These are phyloP conservation scores for Pyrenula aspistea DNA, from an alignment of 495 filamentous ascomycete species.

Conservation along the genomic window DNA sequence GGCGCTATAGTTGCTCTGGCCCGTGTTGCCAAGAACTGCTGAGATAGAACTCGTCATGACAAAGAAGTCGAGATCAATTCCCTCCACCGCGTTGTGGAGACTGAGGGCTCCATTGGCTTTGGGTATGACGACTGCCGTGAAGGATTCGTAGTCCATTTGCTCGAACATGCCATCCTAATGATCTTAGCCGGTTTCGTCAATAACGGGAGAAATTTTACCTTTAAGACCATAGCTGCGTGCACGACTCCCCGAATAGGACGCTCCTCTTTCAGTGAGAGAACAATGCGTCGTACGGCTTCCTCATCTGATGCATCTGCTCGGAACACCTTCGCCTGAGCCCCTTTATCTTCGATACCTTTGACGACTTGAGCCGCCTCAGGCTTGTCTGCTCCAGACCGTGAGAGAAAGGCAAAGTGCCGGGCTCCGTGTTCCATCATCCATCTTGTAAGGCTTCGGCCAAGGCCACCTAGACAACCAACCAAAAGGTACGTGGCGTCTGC, in stretches of 20 bases:
- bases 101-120: constrained; percentile 6
- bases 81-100: constrained; percentile 2
- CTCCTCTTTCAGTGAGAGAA: constrained; percentile 1
- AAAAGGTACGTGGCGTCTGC: constrained; percentile 14
- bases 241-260: constrained; percentile 4
- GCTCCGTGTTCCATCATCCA: constrained; percentile 23
- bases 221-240: constrained; percentile 7
- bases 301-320: constrained; percentile 15
- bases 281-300: constrained; percentile 12
- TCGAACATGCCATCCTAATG: constrained; percentile 6
- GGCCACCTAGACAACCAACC: constrained; percentile 22
- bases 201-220: neutral
- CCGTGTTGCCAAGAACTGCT: constrained; percentile 1
- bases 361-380: constrained; percentile 5
- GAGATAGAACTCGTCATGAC: constrained; percentile 11
- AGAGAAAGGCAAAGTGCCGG: constrained; percentile 21
- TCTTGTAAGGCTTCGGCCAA: constrained; percentile 21
- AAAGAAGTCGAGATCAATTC: constrained; percentile 3
- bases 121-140: constrained; percentile 1
- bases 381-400: constrained; percentile 16
- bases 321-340: constrained; percentile 14
- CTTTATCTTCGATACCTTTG: constrained; percentile 9
- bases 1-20: constrained; percentile 6
- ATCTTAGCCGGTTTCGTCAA: neutral
- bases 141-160: constrained; percentile 3